Percentiles rank a stretch among this genome's conserved stretches.
Conservation (phyloP, 345 rosid species). For the Cardiospermum halicacabum region DNA sequence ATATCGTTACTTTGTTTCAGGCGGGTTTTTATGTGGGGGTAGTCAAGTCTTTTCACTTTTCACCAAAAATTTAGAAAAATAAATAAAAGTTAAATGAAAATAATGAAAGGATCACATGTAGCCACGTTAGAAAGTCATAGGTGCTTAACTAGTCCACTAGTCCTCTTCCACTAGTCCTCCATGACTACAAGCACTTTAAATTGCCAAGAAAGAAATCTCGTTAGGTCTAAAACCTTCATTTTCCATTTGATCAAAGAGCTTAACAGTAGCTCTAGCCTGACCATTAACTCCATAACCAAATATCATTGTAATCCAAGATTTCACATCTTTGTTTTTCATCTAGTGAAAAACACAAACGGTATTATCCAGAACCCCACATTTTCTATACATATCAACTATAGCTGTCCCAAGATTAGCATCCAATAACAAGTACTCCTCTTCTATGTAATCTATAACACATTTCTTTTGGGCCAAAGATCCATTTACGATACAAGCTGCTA, state of each 20-base stretch:
- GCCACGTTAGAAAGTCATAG: no score
- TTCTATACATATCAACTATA: conserved; percentile 57
- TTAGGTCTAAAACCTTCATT: conserved; percentile 46
- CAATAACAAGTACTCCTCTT: conserved; percentile 35
- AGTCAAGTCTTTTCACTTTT: no score
- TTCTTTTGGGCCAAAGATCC: conserved; percentile 35
- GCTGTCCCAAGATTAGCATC: conserved; percentile 59
- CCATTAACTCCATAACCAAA: conserved; percentile 58
- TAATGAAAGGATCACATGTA: no score
- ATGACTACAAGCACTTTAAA: conserved; percentile 62
- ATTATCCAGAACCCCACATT: conserved; percentile 47
- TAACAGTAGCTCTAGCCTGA: conserved; percentile 39
- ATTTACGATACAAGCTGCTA: conserved; percentile 45
- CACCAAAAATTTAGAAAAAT: no score
- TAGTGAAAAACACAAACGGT: conserved; percentile 39
- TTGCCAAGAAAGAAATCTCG: conserved; percentile 56
- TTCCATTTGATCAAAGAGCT: conserved; percentile 47
- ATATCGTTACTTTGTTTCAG: no score
- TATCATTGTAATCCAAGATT: conserved; percentile 60
- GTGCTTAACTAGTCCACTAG: no score
- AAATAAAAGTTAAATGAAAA: no score
- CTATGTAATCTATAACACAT: conserved; percentile 27
- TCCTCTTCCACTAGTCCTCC: conserved; percentile 57
- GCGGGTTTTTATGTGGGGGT: no score
- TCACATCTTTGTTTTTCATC: conserved; percentile 50